Base-by-base conservation (phyloP, 768 basidiomycete genomes). In the Panellus pusillus region DNA sequence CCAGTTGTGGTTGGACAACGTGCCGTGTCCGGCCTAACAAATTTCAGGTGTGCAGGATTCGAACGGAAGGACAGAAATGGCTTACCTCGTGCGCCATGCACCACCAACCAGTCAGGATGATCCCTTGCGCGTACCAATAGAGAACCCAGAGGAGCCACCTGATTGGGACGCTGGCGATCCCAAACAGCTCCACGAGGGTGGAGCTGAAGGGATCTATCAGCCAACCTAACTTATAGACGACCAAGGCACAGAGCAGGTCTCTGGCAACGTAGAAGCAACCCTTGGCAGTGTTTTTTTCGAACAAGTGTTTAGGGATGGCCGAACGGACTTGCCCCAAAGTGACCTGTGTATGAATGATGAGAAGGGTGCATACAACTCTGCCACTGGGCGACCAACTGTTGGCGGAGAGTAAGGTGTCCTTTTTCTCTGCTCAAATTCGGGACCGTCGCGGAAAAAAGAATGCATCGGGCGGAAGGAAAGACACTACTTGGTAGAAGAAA, bases 381-480 rank as follows among this genome's bases (percentile, higher is more conserved):
- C 40, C 14, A 12, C 29, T n/a, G 49, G 18, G 12, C 6, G 43
- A 79, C 52, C 15, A 70, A 71, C 19, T 50, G 73, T 66, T 4
- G 78, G 77, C 5, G 76, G 77, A 6, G 68, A 63, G 58, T 79
- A 79, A 0, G 68, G 61, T 47, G 66, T 72, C 20, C 64, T 64
- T 54, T 66, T 74, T 29, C 78, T 70, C n/a, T 72, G 70, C 55
- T 76, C 73, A 60, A 76, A 80, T 70, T 80, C 80, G 18, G 77
- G 77, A 27, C 78, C 73, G 55, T 80, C 77, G 50, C 70, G 68
- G 43, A 79, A 75, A 27, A 71, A 12, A 18, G 39, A 37, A 38
- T 39, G 24, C 54, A 55, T 55, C n/a, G n/a, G n/a, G n/a, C n/a
- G n/a, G 46, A 44, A 9, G 47, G 27, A 15, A 27, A 28, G 32